Evolutionary conservation across 1,284 basidiomycete genomes (phyloP), one percentile per base, ranked within the genome.

Genomic region (Afroboletus lepidellus): DNA sequence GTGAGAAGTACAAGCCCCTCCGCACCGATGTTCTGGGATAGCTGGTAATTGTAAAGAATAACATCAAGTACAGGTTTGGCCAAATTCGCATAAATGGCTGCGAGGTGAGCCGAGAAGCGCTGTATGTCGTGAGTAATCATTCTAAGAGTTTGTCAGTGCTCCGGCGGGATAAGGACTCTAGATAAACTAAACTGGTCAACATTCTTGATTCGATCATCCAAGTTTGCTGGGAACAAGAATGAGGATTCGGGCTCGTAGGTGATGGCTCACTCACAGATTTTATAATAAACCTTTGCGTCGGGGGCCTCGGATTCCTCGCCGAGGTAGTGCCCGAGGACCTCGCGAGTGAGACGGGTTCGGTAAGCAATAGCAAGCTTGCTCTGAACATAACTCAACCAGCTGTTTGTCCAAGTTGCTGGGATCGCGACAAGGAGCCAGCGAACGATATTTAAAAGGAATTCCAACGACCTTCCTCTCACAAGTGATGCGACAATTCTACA

Each of bases 121-220:
- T 94, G 90, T 41, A 98, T 93, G 68, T 99, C 96, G 55, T 96
- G 89, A 0, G 94, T 96, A 58, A 98, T 93, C 83, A 96, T 90
- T 69, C 87, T 90, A 60, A 13, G 37, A 37, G 41, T 27, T 23
- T 21, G 44, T 57, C 41, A 60, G 55, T 33, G 47, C 39, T 53
- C 41, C 41, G n/a, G 21, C 25, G 32, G 29, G 41, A 16, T 46
- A 20, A 43, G 30, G 16, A 37, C n/a, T 21, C 33, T 13, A 21
- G 27, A 41, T 5, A 41, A 33, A 62, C 79, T 62, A 56, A 90
- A 67, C 87, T 98, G 95, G 66, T 98, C 96, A 9, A 93, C 90
- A 61, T 98, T 98, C 76, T 94, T 94, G 59, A 98, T 94, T 50
- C 96, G 79, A 69, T 98, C 96, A 63, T 96, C 93, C 55, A 96